Base-by-base conservation (phyloP, 805 yeast species). In the Candida taoyuanica region DNA sequence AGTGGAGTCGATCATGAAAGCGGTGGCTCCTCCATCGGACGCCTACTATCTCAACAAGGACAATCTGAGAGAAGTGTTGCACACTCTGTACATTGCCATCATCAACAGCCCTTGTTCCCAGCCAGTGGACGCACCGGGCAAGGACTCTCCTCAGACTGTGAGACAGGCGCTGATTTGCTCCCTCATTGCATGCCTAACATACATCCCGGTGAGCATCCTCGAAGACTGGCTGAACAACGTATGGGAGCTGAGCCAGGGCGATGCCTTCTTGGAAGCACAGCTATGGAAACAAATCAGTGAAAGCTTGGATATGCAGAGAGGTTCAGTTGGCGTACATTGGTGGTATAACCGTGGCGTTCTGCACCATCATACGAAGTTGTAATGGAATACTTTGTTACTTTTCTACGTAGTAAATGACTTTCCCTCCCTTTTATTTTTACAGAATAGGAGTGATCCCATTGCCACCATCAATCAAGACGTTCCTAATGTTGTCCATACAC, bases 271-370 rank as follows among this genome's bases (percentile, higher is more conserved):
- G 36, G 52, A 60, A 11, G 61, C 57, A 16, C 55, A 56, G 31
- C 50, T 78, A 33, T 79, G 85, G 82, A 68, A 66, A 29, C 60
- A 70, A 19, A 54, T 81, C 4, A 69, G 81, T 33, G 81, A 76
- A 46, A 78, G 74, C 42, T 62, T 74, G 38, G 81, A 76, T 47
- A 60, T 76, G 39, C 76, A 75, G 45, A 65, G 81, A 46, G 71
- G 77, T 5, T 73, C 70, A 30, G 38, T 74, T 29, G 84, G 76
- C 1, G 66, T 74, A 36, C 59, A 59, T 17, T 80, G 85, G 85
- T 80, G 85, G 85, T 80, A 77, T 53, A 69, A 67, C 17, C 32
- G 33, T 23, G 31, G 32, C 11, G 26, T 12, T 17, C 23, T 28
- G 7, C 11, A 12, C 8, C 31, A n/a, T n/a, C n/a, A n/a, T n/a